These are phyloP conservation scores for Yarrowia galli DNA, from an alignment of 1,139 yeast genomes.

Conservation along the genomic window DNA sequence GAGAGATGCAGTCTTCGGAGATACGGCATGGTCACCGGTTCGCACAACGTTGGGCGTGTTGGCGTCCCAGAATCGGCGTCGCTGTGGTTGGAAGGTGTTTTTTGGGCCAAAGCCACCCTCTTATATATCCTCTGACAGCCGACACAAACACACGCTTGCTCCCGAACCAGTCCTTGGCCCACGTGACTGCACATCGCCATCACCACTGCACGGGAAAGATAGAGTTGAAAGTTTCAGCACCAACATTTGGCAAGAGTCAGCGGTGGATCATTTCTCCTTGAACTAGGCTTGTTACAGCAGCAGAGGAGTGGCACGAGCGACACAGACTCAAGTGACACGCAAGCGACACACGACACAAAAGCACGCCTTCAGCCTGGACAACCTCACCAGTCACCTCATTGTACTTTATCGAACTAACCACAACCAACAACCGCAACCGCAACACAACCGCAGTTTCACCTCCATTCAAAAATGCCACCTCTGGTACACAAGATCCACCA, in stretches of 20 bases:
- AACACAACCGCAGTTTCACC: neutral
- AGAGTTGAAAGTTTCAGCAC: slow-evolving; percentile 29
- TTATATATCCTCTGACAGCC: neutral
- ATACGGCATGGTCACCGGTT: neutral
- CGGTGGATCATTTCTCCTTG: slow-evolving; percentile 6
- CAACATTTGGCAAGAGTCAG: slow-evolving; percentile 34
- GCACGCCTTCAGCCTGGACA: neutral
- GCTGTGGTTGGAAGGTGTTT: neutral
- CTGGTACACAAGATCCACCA: slow-evolving; percentile 30
- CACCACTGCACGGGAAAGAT: slow-evolving; percentile 21
- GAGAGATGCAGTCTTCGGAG: slow-evolving; percentile 4
- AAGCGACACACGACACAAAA: neutral
- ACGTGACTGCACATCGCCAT: slow-evolving; percentile 22
- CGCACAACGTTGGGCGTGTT: neutral
- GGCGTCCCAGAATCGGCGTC: neutral
- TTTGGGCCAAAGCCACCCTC: neutral
- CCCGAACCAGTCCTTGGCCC: neutral
- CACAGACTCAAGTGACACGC: neutral
- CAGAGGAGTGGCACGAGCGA: neutral
- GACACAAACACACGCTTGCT: slow-evolving; percentile 4
- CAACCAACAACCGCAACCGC: neutral
- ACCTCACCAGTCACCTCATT: too few species aligned
- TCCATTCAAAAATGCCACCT: neutral
- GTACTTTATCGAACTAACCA: neutral
- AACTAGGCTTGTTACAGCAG: neutral